phyloP scores from a whole-genome alignment of 805 yeast species.

The Yamadazyma laniorum region DNA sequence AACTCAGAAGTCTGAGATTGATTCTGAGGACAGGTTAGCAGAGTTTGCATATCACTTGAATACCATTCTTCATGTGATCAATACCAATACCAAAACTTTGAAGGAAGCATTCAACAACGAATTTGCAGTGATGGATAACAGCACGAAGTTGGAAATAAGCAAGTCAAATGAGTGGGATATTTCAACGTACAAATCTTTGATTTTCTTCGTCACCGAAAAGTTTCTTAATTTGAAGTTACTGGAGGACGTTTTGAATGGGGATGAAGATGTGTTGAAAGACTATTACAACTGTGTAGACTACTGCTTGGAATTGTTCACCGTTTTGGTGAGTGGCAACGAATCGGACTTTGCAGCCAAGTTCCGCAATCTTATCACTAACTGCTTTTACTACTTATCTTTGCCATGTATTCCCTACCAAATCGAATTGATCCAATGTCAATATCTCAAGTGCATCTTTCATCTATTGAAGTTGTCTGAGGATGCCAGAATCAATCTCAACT shows the following conservation, averaged over 20 bases:
- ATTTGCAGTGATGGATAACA: slow-evolving; percentile 53
- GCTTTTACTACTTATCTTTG: slow-evolving; percentile 21
- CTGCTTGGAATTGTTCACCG: slow-evolving; percentile 42
- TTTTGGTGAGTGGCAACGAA: slow-evolving; percentile 59
- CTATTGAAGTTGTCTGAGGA: slow-evolving; percentile 31
- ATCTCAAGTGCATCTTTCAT: slow-evolving; percentile 26
- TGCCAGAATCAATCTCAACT: slow-evolving; percentile 24
- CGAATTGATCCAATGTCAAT: slow-evolving; percentile 29
- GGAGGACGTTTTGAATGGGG: slow-evolving; percentile 17
- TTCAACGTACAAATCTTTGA: slow-evolving; percentile 62
- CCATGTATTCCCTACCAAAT: slow-evolving; percentile 15
- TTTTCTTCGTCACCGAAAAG: slow-evolving; percentile 45
- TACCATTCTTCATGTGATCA: slow-evolving; percentile 51
- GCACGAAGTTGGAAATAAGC: slow-evolving; percentile 40
- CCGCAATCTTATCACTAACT: slow-evolving; percentile 36
- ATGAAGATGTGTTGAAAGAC: slow-evolving; percentile 11
- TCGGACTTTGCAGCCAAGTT: slow-evolving; percentile 47
- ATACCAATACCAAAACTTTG: slow-evolving; percentile 41
- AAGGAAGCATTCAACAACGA: slow-evolving; percentile 55
- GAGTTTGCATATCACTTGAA: slow-evolving; percentile 61
- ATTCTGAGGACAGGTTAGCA: slow-evolving; percentile 56
- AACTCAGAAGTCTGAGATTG: slow-evolving; percentile 22
- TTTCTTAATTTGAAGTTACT: slow-evolving; percentile 38
- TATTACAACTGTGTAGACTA: slow-evolving; percentile 30
- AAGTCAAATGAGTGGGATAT: slow-evolving; percentile 45